Conservation (phyloP, 345 rosid species). For the Pistacia vera region DNA sequence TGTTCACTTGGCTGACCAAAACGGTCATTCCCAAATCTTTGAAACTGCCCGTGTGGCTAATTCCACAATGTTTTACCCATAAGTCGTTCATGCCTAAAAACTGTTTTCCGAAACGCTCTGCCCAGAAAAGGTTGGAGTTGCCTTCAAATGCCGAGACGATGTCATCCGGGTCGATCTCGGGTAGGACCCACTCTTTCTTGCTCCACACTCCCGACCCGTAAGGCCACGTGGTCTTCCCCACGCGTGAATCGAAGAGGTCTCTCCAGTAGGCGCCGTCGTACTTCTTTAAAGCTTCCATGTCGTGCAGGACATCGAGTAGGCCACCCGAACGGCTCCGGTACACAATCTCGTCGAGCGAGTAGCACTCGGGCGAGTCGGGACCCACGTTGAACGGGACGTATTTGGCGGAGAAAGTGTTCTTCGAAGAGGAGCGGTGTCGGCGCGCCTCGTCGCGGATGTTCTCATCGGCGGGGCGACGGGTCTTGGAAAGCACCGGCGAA, state of each 20-base stretch:
- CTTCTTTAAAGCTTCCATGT: conserved; percentile 66
- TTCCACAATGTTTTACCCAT: conserved; percentile 96
- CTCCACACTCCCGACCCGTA: conserved; percentile 94
- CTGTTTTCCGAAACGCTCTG: conserved; percentile 80
- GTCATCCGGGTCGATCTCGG: conserved; percentile 78
- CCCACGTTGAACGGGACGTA: conserved; percentile 74
- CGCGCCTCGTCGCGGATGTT: conserved; percentile 78
- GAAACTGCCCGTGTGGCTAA: conserved; percentile 90
- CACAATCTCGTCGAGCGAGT: conserved; percentile 89
- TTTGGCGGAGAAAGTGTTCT: conserved; percentile 61
- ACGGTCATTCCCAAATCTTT: conserved; percentile 96
- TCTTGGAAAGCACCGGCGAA: conserved; percentile 23
- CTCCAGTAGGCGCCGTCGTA: conserved; percentile 80
- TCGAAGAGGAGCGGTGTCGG: conserved; percentile 43
- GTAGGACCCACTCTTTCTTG: conserved; percentile 93
- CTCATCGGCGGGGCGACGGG: conserved; percentile 44
- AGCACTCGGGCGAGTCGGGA: conserved; percentile 53
- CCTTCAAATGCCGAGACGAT: conserved; percentile 93
- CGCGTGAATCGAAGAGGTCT: conserved; percentile 79
- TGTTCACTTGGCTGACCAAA: conserved; percentile 88
- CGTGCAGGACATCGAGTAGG: conserved; percentile 80
- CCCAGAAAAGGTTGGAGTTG: conserved; percentile 90
- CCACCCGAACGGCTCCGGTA: conserved; percentile 86
- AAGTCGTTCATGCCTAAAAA: conserved; percentile 79
- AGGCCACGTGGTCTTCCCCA: conserved; percentile 84